Percentiles rank a stretch among this genome's conserved stretches.
These are phyloP conservation scores for Diaporthe humulicola DNA, from an alignment of 2,329 filamentous ascomycete species.

Conservation along the genomic window DNA sequence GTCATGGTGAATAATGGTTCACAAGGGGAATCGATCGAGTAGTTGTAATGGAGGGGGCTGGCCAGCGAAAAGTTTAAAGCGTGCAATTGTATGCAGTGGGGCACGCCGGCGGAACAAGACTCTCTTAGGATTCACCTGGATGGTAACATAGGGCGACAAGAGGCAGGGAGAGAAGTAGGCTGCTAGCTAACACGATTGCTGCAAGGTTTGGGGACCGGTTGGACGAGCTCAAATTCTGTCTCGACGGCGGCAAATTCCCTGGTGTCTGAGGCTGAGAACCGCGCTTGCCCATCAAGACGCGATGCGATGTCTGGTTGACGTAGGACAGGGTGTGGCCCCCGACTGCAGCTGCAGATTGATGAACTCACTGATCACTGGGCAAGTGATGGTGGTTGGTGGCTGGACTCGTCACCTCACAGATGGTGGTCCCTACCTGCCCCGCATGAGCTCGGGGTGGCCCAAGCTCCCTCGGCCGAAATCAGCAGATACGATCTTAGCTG, in stretches of 20 bases:
- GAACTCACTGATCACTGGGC: background rate
- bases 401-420: slow-evolving; percentile 10
- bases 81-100: slow-evolving; percentile 15
- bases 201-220: background rate
- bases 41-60: slow-evolving; percentile 3
- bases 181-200: background rate
- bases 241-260: background rate
- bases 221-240: background rate
- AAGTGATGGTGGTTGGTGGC: slow-evolving; percentile 21
- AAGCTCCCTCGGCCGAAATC: slow-evolving; percentile 28
- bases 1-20: slow-evolving; percentile 10
- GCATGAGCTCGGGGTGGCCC: slow-evolving; percentile 23
- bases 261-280: slow-evolving; percentile 14
- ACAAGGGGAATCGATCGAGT: background rate
- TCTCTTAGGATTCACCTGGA: slow-evolving; percentile 6
- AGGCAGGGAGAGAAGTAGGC: background rate
- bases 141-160: background rate
- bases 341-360: slow-evolving; percentile 21
- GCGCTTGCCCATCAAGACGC: slow-evolving; percentile 29
- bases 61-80: slow-evolving; percentile 6
- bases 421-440: slow-evolving; percentile 8
- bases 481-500: slow-evolving; percentile 2
- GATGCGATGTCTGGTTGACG: slow-evolving; percentile 24
- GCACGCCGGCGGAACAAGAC: background rate
- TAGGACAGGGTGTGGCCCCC: slow-evolving; percentile 6